Conservation (phyloP, 2,329 filamentous ascomycete species). For the Fusarium verrucosum region DNA sequence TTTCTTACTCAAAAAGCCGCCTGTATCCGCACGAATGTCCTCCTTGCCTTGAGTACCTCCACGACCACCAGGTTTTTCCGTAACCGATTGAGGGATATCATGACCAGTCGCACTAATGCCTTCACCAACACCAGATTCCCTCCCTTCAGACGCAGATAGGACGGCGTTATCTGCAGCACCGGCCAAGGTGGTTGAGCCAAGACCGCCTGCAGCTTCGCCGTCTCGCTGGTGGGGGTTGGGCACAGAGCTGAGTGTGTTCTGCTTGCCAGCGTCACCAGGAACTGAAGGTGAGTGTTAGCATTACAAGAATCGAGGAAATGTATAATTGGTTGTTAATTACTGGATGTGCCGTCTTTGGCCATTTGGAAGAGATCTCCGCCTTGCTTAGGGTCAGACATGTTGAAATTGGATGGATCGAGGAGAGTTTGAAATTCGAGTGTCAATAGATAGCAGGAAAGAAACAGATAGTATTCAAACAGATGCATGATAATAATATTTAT, state of each 20-base stretch:
- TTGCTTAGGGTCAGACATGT: slow-evolving; percentile 23
- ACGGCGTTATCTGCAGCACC: slow-evolving; percentile 18
- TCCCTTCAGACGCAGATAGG: not conserved
- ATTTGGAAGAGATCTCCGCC: slow-evolving; percentile 28
- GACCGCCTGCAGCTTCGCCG: slow-evolving; percentile 11
- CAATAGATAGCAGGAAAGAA: not conserved
- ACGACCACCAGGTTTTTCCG: slow-evolving; percentile 11
- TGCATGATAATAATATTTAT: not conserved
- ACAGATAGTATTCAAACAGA: accelerated
- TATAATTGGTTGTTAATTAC: too few species aligned
- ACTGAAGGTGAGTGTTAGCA: not conserved
- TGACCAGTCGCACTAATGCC: slow-evolving; percentile 12
- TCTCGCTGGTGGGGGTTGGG: slow-evolving; percentile 16
- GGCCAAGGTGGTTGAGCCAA: slow-evolving; percentile 1
- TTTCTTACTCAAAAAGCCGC: slow-evolving; percentile 7
- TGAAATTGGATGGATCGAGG: not conserved
- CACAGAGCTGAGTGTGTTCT: slow-evolving; percentile 10
- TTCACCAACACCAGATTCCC: not conserved
- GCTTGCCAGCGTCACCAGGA: slow-evolving; percentile 21
- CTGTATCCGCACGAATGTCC: not conserved
- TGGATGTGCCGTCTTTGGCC: slow-evolving; percentile 27
- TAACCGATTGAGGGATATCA: slow-evolving; percentile 10
- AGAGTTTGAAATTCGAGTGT: accelerated
- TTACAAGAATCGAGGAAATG: too few species aligned
- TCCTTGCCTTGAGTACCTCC: slow-evolving; percentile 23